Conservation (phyloP, 164 flowering plant genomes). For the Kingdonia uniflora region DNA sequence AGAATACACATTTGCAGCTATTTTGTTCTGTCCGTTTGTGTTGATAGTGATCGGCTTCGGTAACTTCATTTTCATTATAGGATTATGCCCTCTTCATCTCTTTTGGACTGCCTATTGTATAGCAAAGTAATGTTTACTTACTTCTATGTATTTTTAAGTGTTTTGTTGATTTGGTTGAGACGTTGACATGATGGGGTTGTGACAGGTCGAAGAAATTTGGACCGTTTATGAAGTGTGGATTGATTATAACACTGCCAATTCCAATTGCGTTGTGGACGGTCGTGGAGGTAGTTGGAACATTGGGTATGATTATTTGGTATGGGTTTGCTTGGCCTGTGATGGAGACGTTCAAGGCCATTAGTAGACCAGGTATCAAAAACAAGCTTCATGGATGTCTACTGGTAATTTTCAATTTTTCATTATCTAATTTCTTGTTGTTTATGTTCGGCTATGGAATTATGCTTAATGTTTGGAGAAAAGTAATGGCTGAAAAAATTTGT, state of each 20-base stretch:
- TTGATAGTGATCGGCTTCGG: slow-evolving; percentile 11
- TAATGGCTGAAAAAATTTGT: not conserved
- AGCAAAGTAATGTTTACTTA: slow-evolving; percentile 6
- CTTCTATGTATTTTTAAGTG: not conserved
- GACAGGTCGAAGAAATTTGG: slow-evolving; percentile 17
- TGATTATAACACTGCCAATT: slow-evolving; percentile 9
- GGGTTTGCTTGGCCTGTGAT: slow-evolving; percentile 20
- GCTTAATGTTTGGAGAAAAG: too few species aligned
- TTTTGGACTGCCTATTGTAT: slow-evolving; percentile 21
- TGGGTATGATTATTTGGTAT: slow-evolving; percentile 12
- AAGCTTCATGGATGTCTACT: slow-evolving; percentile 15
- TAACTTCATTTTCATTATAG: slow-evolving; percentile 11
- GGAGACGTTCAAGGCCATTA: slow-evolving; percentile 19
- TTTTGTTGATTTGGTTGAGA: not conserved
- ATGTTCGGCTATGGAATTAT: not conserved
- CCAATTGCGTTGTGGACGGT: slow-evolving; percentile 12
- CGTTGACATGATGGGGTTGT: not conserved
- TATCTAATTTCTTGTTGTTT: not conserved
- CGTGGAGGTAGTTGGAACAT: slow-evolving; percentile 12
- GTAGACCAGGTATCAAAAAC: slow-evolving; percentile 10
- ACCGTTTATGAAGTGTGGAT: slow-evolving; percentile 10
- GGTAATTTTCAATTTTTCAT: slow-evolving; percentile 6
- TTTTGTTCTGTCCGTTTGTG: slow-evolving; percentile 15
- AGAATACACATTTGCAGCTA: slow-evolving; percentile 8
- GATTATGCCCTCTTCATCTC: slow-evolving; percentile 17